phyloP scores from a whole-genome alignment of 2,329 filamentous ascomycete species.

The Venturia effusa region DNA sequence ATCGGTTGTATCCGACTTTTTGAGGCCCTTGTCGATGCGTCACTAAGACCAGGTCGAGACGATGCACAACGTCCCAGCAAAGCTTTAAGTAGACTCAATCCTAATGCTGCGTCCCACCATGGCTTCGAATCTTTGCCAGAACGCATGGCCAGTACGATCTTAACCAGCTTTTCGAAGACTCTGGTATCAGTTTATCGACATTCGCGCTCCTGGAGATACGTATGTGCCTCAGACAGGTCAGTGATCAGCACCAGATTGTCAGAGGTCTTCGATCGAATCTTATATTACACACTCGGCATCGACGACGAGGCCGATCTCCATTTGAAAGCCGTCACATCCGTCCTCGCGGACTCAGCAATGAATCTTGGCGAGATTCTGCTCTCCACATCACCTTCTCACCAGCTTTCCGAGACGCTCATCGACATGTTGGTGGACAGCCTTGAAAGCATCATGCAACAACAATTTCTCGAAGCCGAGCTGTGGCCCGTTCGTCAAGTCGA shows the following conservation, averaged over 20 bases:
- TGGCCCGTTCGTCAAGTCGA: slow-evolving; percentile 16
- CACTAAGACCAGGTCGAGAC: slow-evolving; percentile 53
- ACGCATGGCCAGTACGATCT: slow-evolving; percentile 60
- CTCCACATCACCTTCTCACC: slow-evolving; percentile 54
- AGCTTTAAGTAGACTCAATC: slow-evolving; percentile 35
- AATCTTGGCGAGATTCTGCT: slow-evolving; percentile 71
- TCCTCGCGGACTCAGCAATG: slow-evolving; percentile 61
- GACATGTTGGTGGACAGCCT: slow-evolving; percentile 55
- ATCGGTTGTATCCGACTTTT: slow-evolving; percentile 64
- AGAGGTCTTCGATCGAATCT: slow-evolving; percentile 57
- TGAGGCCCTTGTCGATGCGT: slow-evolving; percentile 63
- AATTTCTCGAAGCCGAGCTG: background rate
- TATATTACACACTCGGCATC: slow-evolving; percentile 64
- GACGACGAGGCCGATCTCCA: slow-evolving; percentile 45
- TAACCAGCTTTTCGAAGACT: slow-evolving; percentile 62
- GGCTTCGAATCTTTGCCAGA: slow-evolving; percentile 63
- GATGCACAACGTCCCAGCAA: slow-evolving; percentile 47
- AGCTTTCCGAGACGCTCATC: slow-evolving; percentile 69
- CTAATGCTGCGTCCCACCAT: background rate
- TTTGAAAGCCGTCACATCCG: slow-evolving; percentile 42
- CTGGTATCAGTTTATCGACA: slow-evolving; percentile 79
- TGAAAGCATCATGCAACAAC: background rate
- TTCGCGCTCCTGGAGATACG: slow-evolving; percentile 76
- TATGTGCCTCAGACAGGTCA: slow-evolving; percentile 54
- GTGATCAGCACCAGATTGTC: slow-evolving; percentile 59